Conservation (phyloP, 2,329 filamentous ascomycete genomes). For the Microcera coccophila region DNA sequence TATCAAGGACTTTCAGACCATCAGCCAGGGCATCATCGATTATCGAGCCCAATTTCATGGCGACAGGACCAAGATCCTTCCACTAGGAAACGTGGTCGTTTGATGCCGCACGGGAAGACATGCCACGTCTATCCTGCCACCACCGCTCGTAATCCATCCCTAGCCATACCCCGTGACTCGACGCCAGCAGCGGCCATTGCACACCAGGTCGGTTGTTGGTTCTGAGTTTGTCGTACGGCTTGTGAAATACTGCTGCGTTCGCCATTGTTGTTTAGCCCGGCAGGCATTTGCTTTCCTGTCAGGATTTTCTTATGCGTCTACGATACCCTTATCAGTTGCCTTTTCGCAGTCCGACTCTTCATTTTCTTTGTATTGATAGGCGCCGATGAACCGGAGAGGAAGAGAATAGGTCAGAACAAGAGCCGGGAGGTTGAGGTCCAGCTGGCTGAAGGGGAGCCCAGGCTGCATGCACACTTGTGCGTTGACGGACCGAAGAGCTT, state of each 20-base stretch:
- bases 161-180: slow-evolving; percentile 8
- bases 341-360: slow-evolving; percentile 1
- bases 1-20: slow-evolving; percentile 62
- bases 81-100: slow-evolving; percentile 47
- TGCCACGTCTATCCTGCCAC: not conserved
- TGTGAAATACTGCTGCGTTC: slow-evolving; percentile 6
- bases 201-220: slow-evolving; percentile 10
- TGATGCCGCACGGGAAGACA: slow-evolving; percentile 17
- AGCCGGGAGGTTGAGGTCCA: slow-evolving; percentile 1
- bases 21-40: slow-evolving; percentile 63
- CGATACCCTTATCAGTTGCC: slow-evolving; percentile 14
- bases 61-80: slow-evolving; percentile 61
- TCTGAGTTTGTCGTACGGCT: slow-evolving; percentile 6
- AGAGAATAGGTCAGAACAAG: slow-evolving; percentile 4
- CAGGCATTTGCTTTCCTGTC: slow-evolving; percentile 2
- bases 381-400: slow-evolving; percentile 3
- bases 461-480: slow-evolving; percentile 5
- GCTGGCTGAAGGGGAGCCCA: slow-evolving; percentile 4
- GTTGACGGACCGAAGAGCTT: slow-evolving; percentile 1
- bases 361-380: slow-evolving; percentile 1
- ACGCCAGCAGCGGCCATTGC: slow-evolving; percentile 19
- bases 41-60: slow-evolving; percentile 62
- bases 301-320: slow-evolving; percentile 6
- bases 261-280: slow-evolving; percentile 2
- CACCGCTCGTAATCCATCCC: slow-evolving; percentile 15